Conservation (phyloP, 192 early-diverging fungal genomes). For the Ambispora gerdemannii region DNA sequence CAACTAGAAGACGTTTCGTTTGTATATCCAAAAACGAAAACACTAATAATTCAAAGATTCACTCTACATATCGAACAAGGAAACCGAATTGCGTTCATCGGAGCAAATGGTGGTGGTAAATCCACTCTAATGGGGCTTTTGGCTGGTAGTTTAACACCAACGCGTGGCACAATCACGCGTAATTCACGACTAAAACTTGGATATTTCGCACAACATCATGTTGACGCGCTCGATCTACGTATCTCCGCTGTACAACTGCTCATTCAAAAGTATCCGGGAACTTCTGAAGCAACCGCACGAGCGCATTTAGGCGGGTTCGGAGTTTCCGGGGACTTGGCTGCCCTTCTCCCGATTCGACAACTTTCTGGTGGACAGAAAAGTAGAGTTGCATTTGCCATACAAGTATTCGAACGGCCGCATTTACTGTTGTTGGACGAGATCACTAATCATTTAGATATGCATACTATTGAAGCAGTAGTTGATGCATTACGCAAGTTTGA, state of each 20-base stretch:
- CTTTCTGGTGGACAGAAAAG: constrained; percentile 84
- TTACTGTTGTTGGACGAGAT: constrained; percentile 76
- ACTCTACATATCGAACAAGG: constrained; percentile 67
- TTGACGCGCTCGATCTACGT: constrained; percentile 61
- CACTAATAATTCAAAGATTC: constrained; percentile 58
- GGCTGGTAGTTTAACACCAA: constrained; percentile 58
- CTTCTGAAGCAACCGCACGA: constrained; percentile 60
- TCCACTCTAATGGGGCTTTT: constrained; percentile 80
- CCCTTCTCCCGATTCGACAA: constrained; percentile 53
- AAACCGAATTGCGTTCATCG: constrained; percentile 71
- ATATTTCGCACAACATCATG: constrained; percentile 82
- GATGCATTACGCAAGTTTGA: constrained; percentile 65
- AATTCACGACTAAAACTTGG: constrained; percentile 66
- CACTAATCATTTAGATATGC: constrained; percentile 89
- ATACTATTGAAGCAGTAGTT: constrained; percentile 73
- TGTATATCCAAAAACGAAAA: constrained; percentile 31
- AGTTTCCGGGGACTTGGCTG: constrained; percentile 61
- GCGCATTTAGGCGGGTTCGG: constrained; percentile 79
- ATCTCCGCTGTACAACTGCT: constrained; percentile 54
- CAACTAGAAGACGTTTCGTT: constrained; percentile 59
- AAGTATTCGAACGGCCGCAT: constrained; percentile 63
- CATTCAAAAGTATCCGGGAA: constrained; percentile 38
- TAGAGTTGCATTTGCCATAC: constrained; percentile 71
- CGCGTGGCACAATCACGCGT: constrained; percentile 58
- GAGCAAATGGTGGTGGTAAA: constrained; percentile 80